phyloP scores from a whole-genome alignment of 129 eudicot genomes.

The Daucus carota region DH1_v3.0 NC_030381.2:37007501-37008000 shows the following conservation, averaged over 20 bases:
- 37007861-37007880: not conserved
- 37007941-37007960: not conserved
- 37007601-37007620: too few relatives aligned
- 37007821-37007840: not conserved
- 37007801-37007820: not conserved
- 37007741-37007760: not conserved
- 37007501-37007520: too few relatives aligned
- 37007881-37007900: not conserved
- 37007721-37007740: not conserved
- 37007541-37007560: too few relatives aligned
- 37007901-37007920: not conserved
- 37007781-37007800: too few relatives aligned
- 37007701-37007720: not conserved
- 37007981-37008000: not conserved
- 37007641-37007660: too few relatives aligned
- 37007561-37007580: too few relatives aligned
- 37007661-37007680: not conserved
- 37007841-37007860: not conserved
- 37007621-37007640: too few relatives aligned
- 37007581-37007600: too few relatives aligned
- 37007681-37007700: not conserved
- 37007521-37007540: too few relatives aligned
- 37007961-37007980: not conserved
- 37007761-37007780: not conserved
- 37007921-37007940: too few relatives aligned